phyloP scores from a whole-genome alignment of 208 protist species.

The Wallacemonas rigidus region DNA sequence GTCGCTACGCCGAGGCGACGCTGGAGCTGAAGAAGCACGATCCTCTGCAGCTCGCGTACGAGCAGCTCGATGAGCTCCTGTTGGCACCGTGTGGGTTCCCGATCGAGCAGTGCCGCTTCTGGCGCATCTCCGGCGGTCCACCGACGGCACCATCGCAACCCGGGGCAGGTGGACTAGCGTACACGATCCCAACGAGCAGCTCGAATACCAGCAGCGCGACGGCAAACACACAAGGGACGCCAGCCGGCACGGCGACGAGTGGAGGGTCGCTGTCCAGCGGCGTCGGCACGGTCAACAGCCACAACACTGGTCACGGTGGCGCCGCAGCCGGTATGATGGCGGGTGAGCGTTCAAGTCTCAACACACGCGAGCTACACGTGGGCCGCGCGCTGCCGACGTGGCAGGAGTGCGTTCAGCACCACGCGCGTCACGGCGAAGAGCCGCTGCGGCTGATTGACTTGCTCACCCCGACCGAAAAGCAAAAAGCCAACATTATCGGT shows the following conservation, averaged over 20 bases:
- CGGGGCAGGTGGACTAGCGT: neutral
- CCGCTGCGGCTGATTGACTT: slow-evolving; percentile 24
- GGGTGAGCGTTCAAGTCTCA: slow-evolving; percentile 11
- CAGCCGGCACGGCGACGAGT: neutral
- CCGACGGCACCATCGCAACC: neutral
- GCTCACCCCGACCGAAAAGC: slow-evolving; percentile 29
- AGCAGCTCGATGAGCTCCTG: slow-evolving; percentile 33
- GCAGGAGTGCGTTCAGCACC: slow-evolving; percentile 18
- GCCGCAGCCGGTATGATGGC: neutral
- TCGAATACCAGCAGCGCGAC: neutral
- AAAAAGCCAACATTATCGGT: slow-evolving; percentile 31
- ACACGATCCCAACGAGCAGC: neutral
- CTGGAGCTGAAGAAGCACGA: slow-evolving; percentile 61
- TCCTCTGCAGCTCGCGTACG: slow-evolving; percentile 47
- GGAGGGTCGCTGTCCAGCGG: neutral
- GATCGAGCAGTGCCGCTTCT: slow-evolving; percentile 35
- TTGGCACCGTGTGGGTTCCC: slow-evolving; percentile 9
- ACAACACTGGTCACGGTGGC: neutral
- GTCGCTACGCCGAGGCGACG: slow-evolving; percentile 35
- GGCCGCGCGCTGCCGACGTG: slow-evolving; percentile 38
- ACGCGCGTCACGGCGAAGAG: neutral
- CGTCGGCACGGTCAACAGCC: neutral
- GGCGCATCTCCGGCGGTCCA: slow-evolving; percentile 25
- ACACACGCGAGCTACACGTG: slow-evolving; percentile 28
- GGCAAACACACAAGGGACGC: neutral